A percentile compares a stretch with the other conserved stretches of the same genome.
These are phyloP conservation scores for Boletus fagicola DNA, from an alignment of 768 basidiomycete genomes.

Conservation along the genomic window DNA sequence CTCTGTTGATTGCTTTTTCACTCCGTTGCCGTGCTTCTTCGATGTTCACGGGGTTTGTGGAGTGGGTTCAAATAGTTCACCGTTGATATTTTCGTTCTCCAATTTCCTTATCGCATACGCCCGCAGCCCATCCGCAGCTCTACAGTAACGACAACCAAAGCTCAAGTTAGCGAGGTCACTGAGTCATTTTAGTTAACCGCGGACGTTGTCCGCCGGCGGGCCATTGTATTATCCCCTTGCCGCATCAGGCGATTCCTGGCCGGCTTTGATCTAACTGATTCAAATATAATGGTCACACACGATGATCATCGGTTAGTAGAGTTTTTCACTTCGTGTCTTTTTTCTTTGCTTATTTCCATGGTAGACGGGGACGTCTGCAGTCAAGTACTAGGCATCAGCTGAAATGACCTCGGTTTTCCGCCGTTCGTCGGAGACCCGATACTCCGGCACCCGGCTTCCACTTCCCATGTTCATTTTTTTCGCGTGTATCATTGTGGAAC, in stretches of 20 bases:
- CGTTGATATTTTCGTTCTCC: neutral
- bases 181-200: neutral
- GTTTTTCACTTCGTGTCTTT: neutral
- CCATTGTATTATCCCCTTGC: neutral
- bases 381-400: neutral
- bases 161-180: neutral
- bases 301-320: neutral
- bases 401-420: neutral
- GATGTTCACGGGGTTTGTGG: neutral
- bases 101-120: neutral
- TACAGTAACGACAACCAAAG: neutral
- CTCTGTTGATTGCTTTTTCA: neutral
- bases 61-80: neutral
- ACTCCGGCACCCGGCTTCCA: neutral
- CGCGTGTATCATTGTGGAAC: neutral
- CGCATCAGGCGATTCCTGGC: neutral
- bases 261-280: neutral
- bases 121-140: neutral
- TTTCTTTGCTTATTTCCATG: neutral
- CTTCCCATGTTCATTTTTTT: neutral
- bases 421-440: constrained; percentile 1
- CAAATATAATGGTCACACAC: neutral
- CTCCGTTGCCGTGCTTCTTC: neutral
- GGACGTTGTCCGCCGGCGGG: no score
- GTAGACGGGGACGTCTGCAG: neutral